These are phyloP conservation scores for Ceratobasidium sp. DNA, from an alignment of 1,284 basidiomycete species.

Conservation along the genomic window DNA sequence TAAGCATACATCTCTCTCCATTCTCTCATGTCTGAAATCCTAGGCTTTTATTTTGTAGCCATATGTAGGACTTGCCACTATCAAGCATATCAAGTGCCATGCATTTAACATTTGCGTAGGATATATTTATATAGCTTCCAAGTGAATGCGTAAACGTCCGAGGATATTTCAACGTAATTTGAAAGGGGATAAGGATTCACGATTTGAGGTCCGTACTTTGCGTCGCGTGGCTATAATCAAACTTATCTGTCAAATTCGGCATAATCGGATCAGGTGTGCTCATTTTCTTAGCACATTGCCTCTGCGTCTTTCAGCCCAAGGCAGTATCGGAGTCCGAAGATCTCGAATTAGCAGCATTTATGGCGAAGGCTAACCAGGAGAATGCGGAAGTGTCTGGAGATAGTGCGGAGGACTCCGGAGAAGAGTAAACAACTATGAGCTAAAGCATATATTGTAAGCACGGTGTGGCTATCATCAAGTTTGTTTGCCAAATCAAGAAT, in stretches of 20 bases:
- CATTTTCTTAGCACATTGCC: too few relatives aligned
- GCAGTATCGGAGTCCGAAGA: conserved; percentile 96
- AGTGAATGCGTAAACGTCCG: too few relatives aligned
- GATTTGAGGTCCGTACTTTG: too few relatives aligned
- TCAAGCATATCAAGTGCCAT: not conserved
- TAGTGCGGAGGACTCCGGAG: conserved; percentile 70
- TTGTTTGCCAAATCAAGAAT: too few relatives aligned
- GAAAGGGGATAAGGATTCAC: too few relatives aligned
- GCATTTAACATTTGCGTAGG: not conserved
- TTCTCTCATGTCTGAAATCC: not conserved
- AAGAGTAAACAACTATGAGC: conserved; percentile 50
- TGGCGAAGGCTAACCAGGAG: conserved; percentile 91
- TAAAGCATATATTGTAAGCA: not conserved
- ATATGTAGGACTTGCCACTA: not conserved
- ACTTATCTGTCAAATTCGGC: too few relatives aligned
- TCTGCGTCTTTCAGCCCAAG: too few relatives aligned
- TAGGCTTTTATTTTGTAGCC: not conserved
- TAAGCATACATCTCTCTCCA: not conserved
- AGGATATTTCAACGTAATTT: too few relatives aligned
- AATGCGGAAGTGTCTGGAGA: conserved; percentile 96
- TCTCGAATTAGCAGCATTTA: conserved; percentile 91
- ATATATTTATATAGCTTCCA: too few relatives aligned
- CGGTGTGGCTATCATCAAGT: too few relatives aligned
- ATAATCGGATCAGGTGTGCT: too few relatives aligned
- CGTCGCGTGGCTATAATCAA: too few relatives aligned